phyloP scores from a whole-genome alignment of 441 rosid species.

The Rhodomyrtus psidioides region DNA sequence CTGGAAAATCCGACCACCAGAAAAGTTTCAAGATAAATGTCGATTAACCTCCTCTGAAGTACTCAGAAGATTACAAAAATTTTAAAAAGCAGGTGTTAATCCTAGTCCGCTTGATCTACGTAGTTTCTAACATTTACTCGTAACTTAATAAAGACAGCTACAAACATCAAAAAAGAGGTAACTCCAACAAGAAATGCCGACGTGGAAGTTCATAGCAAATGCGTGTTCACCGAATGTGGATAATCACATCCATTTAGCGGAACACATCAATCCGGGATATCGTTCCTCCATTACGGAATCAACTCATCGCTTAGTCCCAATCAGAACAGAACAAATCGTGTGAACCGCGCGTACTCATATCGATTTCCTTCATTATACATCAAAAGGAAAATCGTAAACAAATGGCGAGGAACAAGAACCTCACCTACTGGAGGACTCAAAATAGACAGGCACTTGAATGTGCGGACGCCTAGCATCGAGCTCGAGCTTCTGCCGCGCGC shows the following conservation, averaged over 20 bases:
- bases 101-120: neutral
- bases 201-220: neutral
- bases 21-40: neutral
- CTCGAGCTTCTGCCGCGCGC: conserved; percentile 1
- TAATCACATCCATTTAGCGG: neutral
- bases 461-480: neutral
- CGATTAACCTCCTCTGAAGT: neutral
- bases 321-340: neutral
- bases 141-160: neutral
- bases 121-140: neutral
- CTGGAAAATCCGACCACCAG: neutral
- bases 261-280: neutral
- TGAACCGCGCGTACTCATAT: neutral
- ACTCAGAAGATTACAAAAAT: neutral
- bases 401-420: neutral
- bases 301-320: neutral
- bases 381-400: neutral
- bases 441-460: neutral
- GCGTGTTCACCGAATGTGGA: neutral
- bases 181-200: neutral
- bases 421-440: conserved; percentile 2
- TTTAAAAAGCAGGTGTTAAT: neutral
- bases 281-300: neutral
- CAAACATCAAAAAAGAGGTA: neutral
- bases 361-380: neutral